Conservation (phyloP, 1,284 basidiomycete genomes). For the Agaricales sp. region DNA sequence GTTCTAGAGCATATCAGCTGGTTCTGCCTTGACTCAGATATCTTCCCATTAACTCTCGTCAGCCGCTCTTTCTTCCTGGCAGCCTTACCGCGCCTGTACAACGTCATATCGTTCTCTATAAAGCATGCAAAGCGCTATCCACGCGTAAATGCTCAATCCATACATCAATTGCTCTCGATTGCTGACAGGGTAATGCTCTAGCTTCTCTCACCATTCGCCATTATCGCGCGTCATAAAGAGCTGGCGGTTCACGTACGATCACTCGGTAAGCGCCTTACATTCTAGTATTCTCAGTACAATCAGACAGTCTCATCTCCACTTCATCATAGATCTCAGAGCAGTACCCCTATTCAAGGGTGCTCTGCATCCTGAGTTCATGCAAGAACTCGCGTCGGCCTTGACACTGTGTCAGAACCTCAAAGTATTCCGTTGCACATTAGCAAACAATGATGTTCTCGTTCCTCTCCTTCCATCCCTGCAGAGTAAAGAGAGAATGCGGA, state of each 20-base stretch:
- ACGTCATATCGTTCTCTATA: constrained; percentile 38
- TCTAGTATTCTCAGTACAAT: background rate
- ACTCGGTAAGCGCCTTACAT: constrained; percentile 32
- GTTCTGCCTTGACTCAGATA: constrained; percentile 39
- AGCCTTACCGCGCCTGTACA: constrained; percentile 51
- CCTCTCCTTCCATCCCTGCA: constrained; percentile 37
- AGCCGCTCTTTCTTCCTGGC: constrained; percentile 51
- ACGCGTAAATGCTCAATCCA: constrained; percentile 21
- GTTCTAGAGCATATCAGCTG: constrained; percentile 55
- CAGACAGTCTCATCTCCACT: background rate
- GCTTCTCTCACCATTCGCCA: constrained; percentile 48
- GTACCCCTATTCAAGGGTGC: constrained; percentile 26
- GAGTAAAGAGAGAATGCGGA: constrained; percentile 30
- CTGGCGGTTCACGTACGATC: constrained; percentile 47
- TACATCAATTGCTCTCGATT: constrained; percentile 2
- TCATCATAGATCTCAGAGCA: constrained; percentile 37
- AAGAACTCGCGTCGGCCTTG: constrained; percentile 38
- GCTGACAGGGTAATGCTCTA: no score
- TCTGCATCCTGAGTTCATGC: constrained; percentile 38
- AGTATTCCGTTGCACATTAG: constrained; percentile 42
- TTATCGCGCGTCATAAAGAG: constrained; percentile 37
- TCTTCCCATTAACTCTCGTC: constrained; percentile 49
- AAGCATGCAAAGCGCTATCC: constrained; percentile 47
- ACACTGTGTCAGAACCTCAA: constrained; percentile 37
- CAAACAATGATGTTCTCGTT: constrained; percentile 26